These are phyloP conservation scores for Boletus tylopilopsis DNA, from an alignment of 768 basidiomycete genomes.

Conservation along the genomic window DNA sequence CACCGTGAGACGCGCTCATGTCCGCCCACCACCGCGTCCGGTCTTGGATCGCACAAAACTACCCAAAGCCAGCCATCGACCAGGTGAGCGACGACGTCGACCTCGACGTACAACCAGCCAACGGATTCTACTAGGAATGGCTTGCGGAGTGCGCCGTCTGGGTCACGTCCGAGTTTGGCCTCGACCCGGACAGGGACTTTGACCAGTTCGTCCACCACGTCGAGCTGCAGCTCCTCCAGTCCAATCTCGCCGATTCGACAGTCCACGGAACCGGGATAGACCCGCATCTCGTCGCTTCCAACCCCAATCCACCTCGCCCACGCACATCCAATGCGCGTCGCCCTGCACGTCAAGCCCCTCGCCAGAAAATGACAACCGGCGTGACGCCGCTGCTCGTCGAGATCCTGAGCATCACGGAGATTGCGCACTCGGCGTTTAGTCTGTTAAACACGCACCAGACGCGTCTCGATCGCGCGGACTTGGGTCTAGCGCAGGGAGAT, in stretches of 20 bases:
- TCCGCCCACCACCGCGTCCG: conserved; percentile 31
- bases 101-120: neutral
- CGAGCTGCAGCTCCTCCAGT: conserved; percentile 65
- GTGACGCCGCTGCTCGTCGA: conserved; percentile 65
- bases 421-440: conserved; percentile 78
- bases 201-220: conserved; percentile 52
- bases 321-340: conserved; percentile 4
- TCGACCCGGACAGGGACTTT: conserved; percentile 47
- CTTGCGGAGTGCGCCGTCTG: conserved; percentile 68
- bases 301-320: conserved; percentile 4
- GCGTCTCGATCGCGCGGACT: conserved; percentile 55
- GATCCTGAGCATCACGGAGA: conserved; percentile 73
- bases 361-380: conserved; percentile 28
- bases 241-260: conserved; percentile 72
- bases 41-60: conserved; percentile 52
- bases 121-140: conserved; percentile 55
- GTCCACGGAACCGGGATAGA: conserved; percentile 61
- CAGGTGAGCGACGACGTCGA: conserved; percentile 37
- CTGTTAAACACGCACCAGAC: conserved; percentile 67
- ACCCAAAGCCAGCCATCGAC: conserved; percentile 62
- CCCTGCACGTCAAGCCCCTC: conserved; percentile 1
- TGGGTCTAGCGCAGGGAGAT: conserved; percentile 35
- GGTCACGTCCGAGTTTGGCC: conserved; percentile 46
- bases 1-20: conserved; percentile 17
- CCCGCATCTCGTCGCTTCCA: conserved; percentile 16